Evolutionary conservation across 768 basidiomycete species (phyloP), one percentile per base, ranked within the genome.

Genomic region (Boletus huronensis): DNA sequence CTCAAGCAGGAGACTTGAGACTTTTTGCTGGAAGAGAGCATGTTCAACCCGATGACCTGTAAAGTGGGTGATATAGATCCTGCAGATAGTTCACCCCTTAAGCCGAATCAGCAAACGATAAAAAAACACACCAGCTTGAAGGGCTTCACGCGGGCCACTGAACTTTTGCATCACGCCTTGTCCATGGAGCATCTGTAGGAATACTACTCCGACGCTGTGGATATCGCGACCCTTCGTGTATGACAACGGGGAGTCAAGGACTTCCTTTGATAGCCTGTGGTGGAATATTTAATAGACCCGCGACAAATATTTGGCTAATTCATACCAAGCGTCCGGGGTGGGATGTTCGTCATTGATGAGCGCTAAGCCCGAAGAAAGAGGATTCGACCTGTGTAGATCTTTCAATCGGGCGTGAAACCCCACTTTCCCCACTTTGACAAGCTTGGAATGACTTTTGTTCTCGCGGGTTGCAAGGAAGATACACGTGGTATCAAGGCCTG

Each of bases 131-230:
- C 88, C 76, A 45, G 75, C 75, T 51, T 77, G 75, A 8, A 90
- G 70, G 3, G 87, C 88, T 25, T 76, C 74, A 16, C 81, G 78
- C 3, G 82, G 77, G 52, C 83, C 81, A 28, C 73, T 69, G 60
- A 77, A 88, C 41, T 76, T 74, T 28, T 63, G 75, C 51, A 77
- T 79, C 9, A 89, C 85, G 58, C 89, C 81, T 48, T 84, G 71
- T 0, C 94, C 94, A n/a, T 85, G 72, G 13, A 96, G 70, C 90
- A 96, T 92, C 70, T 95, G 90, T 48, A 93, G 63, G 36, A 94
- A 73, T 2, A 93, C 78, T 25, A 95, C 79, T 0, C 90, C 93
- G 0, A 85, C 82, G 41, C 82, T 79, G 71, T 94, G 93, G 10
- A 96, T 84, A 63, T 97, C 94, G 28, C 93, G 80, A 39, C 82